Base-by-base conservation (phyloP, 2,329 filamentous ascomycete genomes). In the Magnaporthiopsis incrustans region DNA sequence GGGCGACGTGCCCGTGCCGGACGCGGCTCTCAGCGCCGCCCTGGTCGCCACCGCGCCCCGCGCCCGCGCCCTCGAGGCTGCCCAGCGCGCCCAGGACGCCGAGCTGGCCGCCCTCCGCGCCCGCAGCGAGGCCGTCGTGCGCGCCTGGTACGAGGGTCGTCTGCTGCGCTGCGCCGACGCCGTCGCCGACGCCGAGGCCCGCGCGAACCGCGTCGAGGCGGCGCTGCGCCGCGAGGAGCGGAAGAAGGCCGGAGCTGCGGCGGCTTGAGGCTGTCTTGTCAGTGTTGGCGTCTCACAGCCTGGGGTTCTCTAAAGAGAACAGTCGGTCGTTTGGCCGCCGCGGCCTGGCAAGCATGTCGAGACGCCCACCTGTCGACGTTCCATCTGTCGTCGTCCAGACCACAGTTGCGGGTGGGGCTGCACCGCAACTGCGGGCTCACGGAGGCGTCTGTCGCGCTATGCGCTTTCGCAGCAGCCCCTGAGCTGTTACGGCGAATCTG, bases 121-220 rank as follows among this genome's bases (percentile, higher is more conserved):
- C 67, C 82, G 81, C 68, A 93, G 83, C 76, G 90, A 86, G 74
- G 73, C 74, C 67, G 77, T 84, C 30, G 76, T 92, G 65, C 82
- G 88, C 68, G 76, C 79, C 50, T 96, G 91, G 89, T 92, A 94
- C 75, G 87, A 92, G 73, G 78, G 85, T 30, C 85, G 86, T 4
- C 80, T 95, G 58, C 77, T 96, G 60, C 82, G 83, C 14, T 85
- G 85, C 68, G 88, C 88, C 0, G 84, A 86, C 68, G 83, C 84
- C 65, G 88, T 92, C 77, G 89, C 88, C 27, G 85, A 89, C 62
- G 86, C 89, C 71, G 89, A 96, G 75, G 81, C 84, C 44, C 80
- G 89, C 61, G 74, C 93, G 15, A 83, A 85, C 73, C 78, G 81
- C 66, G 82, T 86, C 10, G 91, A 95, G 76, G 82, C 85, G 64